Conservation (phyloP, 352 stramenopile species). For the Phytophthora capsici region DNA sequence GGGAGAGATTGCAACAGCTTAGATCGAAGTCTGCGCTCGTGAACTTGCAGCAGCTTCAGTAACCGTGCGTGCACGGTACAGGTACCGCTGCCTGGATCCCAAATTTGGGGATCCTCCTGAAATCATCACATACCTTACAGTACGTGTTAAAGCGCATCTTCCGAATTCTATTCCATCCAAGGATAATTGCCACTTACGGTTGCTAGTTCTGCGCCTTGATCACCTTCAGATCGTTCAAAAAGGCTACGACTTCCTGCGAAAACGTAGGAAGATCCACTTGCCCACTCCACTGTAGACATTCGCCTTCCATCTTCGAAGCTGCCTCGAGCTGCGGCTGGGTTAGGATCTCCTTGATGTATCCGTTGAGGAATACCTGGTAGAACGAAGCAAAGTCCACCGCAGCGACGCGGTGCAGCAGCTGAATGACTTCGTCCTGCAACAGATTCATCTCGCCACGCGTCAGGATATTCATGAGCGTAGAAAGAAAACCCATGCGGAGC, state of each 20-base stretch:
- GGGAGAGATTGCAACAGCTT: conserved; percentile 3
- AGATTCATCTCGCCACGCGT: conserved; percentile 83
- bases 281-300: conserved; percentile 77
- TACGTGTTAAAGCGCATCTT: background rate
- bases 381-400: conserved; percentile 81
- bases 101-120: too few relatives aligned
- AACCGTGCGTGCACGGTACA: too few relatives aligned
- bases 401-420: conserved; percentile 71
- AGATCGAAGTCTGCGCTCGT: background rate
- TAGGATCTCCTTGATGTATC: conserved; percentile 73
- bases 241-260: conserved; percentile 68
- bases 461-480: conserved; percentile 80
- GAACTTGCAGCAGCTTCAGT: too few relatives aligned
- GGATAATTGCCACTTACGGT: background rate
- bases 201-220: conserved; percentile 68
- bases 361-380: conserved; percentile 69
- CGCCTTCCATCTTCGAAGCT: conserved; percentile 53
- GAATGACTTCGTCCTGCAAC: conserved; percentile 78
- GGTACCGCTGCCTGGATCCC: background rate
- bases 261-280: conserved; percentile 82
- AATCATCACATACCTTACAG: too few relatives aligned
- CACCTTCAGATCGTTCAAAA: conserved; percentile 81
- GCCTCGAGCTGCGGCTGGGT: conserved; percentile 57
- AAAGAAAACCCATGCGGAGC: conserved; percentile 77
- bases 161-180: conserved; percentile 20